A percentile compares a stretch with the other conserved stretches of the same genome.
These are phyloP conservation scores for Fusarium devonianum DNA, from an alignment of 2,329 filamentous ascomycete species.

Conservation along the genomic window DNA sequence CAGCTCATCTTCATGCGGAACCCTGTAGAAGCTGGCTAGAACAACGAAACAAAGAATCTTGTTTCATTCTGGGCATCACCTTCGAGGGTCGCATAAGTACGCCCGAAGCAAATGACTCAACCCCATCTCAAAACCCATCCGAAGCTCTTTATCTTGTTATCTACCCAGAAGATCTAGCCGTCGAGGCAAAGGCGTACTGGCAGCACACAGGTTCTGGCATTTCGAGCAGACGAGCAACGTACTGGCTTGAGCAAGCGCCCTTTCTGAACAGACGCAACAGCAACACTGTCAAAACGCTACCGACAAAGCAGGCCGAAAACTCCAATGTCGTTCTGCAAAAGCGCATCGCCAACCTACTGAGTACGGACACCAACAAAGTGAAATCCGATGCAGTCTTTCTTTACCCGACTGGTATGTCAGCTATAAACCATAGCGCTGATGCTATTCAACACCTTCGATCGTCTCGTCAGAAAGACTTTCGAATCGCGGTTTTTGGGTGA, in stretches of 20 bases:
- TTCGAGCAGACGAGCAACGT: constrained; percentile 40
- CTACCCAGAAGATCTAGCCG: constrained; percentile 20
- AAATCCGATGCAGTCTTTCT: constrained; percentile 53
- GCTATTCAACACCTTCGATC: constrained; percentile 12
- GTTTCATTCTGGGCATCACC: constrained; percentile 7
- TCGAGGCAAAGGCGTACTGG: constrained; percentile 42
- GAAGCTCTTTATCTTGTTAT: constrained; percentile 26
- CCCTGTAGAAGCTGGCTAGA: constrained; percentile 32
- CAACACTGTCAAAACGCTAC: background rate
- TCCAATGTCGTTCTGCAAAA: constrained; percentile 20
- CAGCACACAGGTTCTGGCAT: constrained; percentile 43
- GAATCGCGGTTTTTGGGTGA: constrained; percentile 43
- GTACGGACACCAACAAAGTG: constrained; percentile 19
- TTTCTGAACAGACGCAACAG: constrained; percentile 18
- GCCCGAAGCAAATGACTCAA: background rate
- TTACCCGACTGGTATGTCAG: constrained; percentile 60
- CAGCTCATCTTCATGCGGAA: constrained; percentile 19
- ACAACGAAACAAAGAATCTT: background rate
- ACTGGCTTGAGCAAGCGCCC: constrained; percentile 37
- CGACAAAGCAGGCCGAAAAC: constrained; percentile 7
- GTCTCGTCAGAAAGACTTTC: background rate
- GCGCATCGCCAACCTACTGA: constrained; percentile 32
- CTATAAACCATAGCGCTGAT: constrained; percentile 47
- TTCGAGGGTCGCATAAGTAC: constrained; percentile 19
- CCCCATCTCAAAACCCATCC: background rate